Base-by-base conservation (phyloP, 345 rosid genomes). In the Noccaea bulbosa region DNA sequence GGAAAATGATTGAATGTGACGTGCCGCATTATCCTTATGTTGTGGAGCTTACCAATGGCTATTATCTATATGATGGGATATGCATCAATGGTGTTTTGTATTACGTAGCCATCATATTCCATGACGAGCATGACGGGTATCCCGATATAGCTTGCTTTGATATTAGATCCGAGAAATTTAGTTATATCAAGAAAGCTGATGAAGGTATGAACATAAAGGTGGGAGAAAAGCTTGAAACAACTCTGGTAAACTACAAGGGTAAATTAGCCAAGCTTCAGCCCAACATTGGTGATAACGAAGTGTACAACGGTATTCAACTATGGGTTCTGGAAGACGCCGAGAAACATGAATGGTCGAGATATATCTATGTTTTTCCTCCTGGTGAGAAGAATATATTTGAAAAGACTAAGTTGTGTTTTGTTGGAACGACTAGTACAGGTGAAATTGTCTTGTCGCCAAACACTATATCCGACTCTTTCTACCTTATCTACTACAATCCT, bases 71-170 rank as follows among this genome's bases (percentile, higher is more conserved):
- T 54, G 44, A 67, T 54, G 52, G 44, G 34, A 33, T 67, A 67
- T 54, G 72, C 63, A 67, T 67, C 52, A 55, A 44, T n/a, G 72
- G 63, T 41, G 72, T 44, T 54, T 15, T 44, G 6, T 67, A 67
- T 44, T 67, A 67, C 53, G 6, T 52, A 41, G 45, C 45, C 45
- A 41, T 41, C 15, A 11, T 41, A 11, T 5, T 41, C 14, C 5
- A 40, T 11, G 44, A 40, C 12, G 44, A 0, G 7, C 3, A 2
- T 39, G 27, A 2, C 2, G 15, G 4, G 10, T 2, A 0, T 49
- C 50, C 20, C 30, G 71, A 30, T 40, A 33, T 67, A 5, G 24
- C 27, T 34, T 45, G 39, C 30, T 69, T 69, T 46, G 73, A 70
- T 40, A 3, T 59, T n/a, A 6, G 15, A 3, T 39, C 22, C 4